Percentiles rank a stretch among this genome's conserved stretches.
phyloP scores from a whole-genome alignment of 2,329 filamentous ascomycete genomes.

The Alternaria consortialis region DNA sequence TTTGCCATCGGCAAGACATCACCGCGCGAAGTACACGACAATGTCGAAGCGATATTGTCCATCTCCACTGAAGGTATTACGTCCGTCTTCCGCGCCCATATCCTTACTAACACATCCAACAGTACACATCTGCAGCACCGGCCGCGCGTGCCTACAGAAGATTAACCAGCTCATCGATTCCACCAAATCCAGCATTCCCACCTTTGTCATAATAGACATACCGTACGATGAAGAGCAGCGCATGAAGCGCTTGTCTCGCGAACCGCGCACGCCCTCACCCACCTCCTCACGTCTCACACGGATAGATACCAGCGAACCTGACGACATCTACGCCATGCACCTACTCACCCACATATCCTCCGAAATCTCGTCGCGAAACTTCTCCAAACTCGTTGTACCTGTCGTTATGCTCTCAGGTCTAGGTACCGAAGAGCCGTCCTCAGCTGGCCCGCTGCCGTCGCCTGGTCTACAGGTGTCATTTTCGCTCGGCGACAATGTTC shows the following conservation, averaged over 20 bases:
- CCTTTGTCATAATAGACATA: slow-evolving; percentile 54
- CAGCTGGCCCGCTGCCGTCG: slow-evolving; percentile 39
- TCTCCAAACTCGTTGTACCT: slow-evolving; percentile 53
- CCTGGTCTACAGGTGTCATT: slow-evolving; percentile 47
- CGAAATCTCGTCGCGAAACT: slow-evolving; percentile 52
- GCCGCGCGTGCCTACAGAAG: slow-evolving; percentile 50
- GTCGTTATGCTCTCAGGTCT: slow-evolving; percentile 53
- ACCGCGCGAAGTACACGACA: slow-evolving; percentile 49
- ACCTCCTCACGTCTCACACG: slow-evolving; percentile 45
- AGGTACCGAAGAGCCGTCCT: slow-evolving; percentile 41
- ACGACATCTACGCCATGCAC: slow-evolving; percentile 56
- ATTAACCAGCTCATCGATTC: slow-evolving; percentile 48
- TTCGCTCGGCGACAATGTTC: slow-evolving; percentile 58
- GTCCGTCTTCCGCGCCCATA: background rate
- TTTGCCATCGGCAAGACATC: slow-evolving; percentile 45
- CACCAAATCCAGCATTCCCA: slow-evolving; percentile 46
- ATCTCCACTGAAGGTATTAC: slow-evolving; percentile 54
- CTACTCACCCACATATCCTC: slow-evolving; percentile 53
- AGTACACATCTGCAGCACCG: slow-evolving; percentile 54
- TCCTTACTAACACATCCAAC: slow-evolving; percentile 18
- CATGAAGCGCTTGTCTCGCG: slow-evolving; percentile 52
- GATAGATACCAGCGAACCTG: slow-evolving; percentile 47
- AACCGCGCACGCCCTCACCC: slow-evolving; percentile 53
- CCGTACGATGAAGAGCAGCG: slow-evolving; percentile 55
- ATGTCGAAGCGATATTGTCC: slow-evolving; percentile 52